phyloP scores from a whole-genome alignment of 2,329 filamentous ascomycete genomes.

The Apiospora marii region DNA sequence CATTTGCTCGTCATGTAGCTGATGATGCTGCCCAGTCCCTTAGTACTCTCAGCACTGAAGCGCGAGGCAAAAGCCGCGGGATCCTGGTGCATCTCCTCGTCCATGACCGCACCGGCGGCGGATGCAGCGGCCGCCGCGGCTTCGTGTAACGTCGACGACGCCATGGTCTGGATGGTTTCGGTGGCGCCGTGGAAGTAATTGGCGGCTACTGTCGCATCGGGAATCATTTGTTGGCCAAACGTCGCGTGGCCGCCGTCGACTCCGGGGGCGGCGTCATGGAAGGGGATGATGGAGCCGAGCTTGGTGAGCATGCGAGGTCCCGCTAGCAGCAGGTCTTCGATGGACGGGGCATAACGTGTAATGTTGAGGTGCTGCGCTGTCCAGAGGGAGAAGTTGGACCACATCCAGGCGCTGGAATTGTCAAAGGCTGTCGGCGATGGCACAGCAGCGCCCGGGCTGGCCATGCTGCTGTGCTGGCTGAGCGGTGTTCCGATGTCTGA shows the following conservation, averaged over 20 bases:
- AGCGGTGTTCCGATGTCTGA: slow-evolving; percentile 9
- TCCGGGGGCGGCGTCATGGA: slow-evolving; percentile 67
- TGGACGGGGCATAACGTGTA: slow-evolving; percentile 67
- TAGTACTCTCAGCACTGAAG: slow-evolving; percentile 65
- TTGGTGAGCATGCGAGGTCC: slow-evolving; percentile 75
- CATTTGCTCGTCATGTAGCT: slow-evolving; percentile 91
- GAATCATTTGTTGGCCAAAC: slow-evolving; percentile 45
- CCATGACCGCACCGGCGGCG: slow-evolving; percentile 46
- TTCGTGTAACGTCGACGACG: slow-evolving; percentile 6
- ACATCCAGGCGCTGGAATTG: slow-evolving; percentile 56
- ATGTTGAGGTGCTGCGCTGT: slow-evolving; percentile 59
- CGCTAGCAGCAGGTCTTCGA: slow-evolving; percentile 73
- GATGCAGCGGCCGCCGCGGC: slow-evolving; percentile 48
- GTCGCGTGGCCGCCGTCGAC: slow-evolving; percentile 54
- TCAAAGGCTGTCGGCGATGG: slow-evolving; percentile 45
- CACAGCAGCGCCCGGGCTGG: slow-evolving; percentile 39
- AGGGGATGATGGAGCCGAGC: slow-evolving; percentile 63
- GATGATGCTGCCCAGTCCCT: slow-evolving; percentile 85
- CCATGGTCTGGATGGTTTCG: slow-evolving; percentile 39
- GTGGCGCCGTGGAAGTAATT: slow-evolving; percentile 54
- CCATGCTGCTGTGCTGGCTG: slow-evolving; percentile 35
- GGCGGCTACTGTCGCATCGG: slow-evolving; percentile 41
- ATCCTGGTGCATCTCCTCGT: slow-evolving; percentile 53
- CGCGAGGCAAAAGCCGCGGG: slow-evolving; percentile 51
- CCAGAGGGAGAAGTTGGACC: slow-evolving; percentile 65